Base-by-base conservation (phyloP, 306 rosid genomes). In the Geum urbanum region DNA sequence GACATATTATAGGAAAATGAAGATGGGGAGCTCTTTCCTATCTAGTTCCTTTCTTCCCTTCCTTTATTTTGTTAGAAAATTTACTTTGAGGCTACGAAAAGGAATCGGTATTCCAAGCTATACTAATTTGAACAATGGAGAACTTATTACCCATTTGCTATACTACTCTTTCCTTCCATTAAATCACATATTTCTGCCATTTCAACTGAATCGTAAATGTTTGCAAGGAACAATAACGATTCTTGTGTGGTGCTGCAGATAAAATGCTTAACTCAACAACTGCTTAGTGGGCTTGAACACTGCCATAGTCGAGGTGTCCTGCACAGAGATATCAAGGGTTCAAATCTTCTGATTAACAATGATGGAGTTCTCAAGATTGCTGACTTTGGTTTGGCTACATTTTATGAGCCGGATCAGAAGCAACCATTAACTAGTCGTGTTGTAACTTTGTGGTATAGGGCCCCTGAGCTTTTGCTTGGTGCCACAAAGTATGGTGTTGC, bases 391-490 rank as follows among this genome's bases (percentile, higher is more conserved):
- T 85, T 94, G 39, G 91, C 99, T 13, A 90, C 89, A 15, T 69
- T 78, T 59, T 86, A 76, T 78, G 82, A 90, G 22, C 87, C 96
- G 57, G 48, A 78, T 43, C 79, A 86, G 53, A 82, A 88, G 59
- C 84, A 85, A 72, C 91, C 90, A 22, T 72, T 94, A 78, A 94
- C 98, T 6, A 94, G 97, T 20, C 96, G 97, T 27, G 99, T 94
- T 19, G 97, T 91, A 66, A 94, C 97, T 9, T 79, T 94, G 12
- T 94, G 97, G 97, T 92, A 86, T 70, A 87, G 98, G 66, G 87
- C 98, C 72, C 97, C 96, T 50, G 98, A 92, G 85, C 98, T 92
- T 77, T 84, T 92, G 76, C 90, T 92, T 52, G 96, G 97, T 74
- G 83, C 97, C 68, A 92, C 94, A 0, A 80, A 87, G 16, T 90